These are phyloP conservation scores for Suillus bovinus DNA, from an alignment of 768 basidiomycete genomes.

Conservation along the genomic window DNA sequence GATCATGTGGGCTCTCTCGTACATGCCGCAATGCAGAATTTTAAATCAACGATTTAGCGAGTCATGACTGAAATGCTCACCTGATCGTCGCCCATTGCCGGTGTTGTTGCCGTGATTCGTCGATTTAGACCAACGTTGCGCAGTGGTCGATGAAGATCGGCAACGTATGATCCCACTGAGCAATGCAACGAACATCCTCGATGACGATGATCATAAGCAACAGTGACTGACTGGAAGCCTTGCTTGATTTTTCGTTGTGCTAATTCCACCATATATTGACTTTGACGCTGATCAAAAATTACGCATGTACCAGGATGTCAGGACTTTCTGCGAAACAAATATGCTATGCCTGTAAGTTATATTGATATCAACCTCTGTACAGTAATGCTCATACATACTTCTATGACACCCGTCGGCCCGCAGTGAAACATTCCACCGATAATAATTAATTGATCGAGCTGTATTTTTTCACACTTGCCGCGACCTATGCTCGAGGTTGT, in stretches of 20 bases:
- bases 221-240: constrained; percentile 20
- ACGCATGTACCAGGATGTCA: constrained; percentile 30
- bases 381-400: constrained; percentile 18
- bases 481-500: not conserved
- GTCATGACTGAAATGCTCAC: not conserved
- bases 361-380: constrained; percentile 25
- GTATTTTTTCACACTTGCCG: not conserved
- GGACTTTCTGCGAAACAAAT: constrained; percentile 27
- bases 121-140: not conserved
- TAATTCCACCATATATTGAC: constrained; percentile 24
- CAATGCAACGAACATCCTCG: not conserved
- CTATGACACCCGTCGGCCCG: not conserved
- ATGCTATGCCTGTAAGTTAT: constrained; percentile 5
- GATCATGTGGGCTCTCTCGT: not conserved
- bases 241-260: constrained; percentile 26
- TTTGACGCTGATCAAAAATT: constrained; percentile 30
- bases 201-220: not conserved
- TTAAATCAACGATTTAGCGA: not conserved
- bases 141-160: not conserved
- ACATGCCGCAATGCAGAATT: not conserved
- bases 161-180: not conserved
- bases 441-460: not conserved
- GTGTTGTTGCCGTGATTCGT: not conserved
- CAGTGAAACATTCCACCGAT: not conserved
- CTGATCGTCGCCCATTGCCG: not conserved